Base-by-base conservation (phyloP, 148 eudicot species). In the Camellia japonica region DNA sequence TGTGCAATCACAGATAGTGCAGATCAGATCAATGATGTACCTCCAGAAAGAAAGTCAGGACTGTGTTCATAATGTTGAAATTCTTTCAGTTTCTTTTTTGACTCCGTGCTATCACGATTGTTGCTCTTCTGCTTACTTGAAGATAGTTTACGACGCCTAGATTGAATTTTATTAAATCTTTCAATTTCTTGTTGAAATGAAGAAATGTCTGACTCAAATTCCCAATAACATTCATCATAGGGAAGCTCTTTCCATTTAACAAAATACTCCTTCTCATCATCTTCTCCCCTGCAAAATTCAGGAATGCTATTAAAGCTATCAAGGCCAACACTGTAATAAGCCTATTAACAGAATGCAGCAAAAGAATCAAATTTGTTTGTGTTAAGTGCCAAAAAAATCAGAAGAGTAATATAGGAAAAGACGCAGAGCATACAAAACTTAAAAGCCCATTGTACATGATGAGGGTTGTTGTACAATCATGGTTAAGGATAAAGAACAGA, bases 221-320 rank as follows among this genome's bases (percentile, higher is more conserved):
- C 99, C 99, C 99, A 96, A 49, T 80, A 91, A 81, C 99, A 96
- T 84, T 96, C 99, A 83, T 96, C 99, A 79, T 96, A 93, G 7
- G 86, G 66, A 73, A 96, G 95, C 44, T 94, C 98, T 84, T 93
- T 94, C 91, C 92, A 96, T 76, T 96, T 96, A 47, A 96, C 99
- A 82, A 90, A 81, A 84, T 96, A 96, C 85, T 96, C 93, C 88
- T 92, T 96, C 75, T 90, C 98, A 20, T 82, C 97, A 76, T 87
- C 93, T 18, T 71, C 84, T 20, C 87, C 97, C 86, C 99, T 96
- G 80, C 70, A 77, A 79, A 80, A 58, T 67, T 23, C 54, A 74
- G 43, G 42, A n/a, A 42, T 16, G 23, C 23, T 41, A 68, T 42
- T 23, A 47, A 12, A 77, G 9, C 46, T 64, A 12, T 46, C 59